Conservation (phyloP, 495 filamentous ascomycete genomes). For the Penicillium cinerascens region DNA sequence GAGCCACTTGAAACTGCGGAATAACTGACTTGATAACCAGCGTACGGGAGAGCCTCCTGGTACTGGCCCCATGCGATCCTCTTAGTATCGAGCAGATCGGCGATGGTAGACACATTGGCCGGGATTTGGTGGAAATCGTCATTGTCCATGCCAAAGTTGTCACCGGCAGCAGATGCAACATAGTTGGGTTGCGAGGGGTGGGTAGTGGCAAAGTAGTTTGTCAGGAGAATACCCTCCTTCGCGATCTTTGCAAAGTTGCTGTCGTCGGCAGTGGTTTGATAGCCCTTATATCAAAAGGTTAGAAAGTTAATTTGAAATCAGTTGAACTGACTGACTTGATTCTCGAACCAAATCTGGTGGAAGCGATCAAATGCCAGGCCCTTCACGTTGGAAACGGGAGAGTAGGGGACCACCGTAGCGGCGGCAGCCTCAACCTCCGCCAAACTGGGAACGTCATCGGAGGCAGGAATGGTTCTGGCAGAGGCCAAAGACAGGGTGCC, state of each 20-base stretch:
- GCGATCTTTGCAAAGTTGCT: constrained; percentile 55
- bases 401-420: constrained; percentile 36
- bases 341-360: constrained; percentile 69
- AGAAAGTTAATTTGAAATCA: no score
- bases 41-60: constrained; percentile 67
- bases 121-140: constrained; percentile 57
- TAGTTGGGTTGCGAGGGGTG: constrained; percentile 75
- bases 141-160: constrained; percentile 67
- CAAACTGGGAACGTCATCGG: constrained; percentile 25
- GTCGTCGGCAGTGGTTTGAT: constrained; percentile 47
- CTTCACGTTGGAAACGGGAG: constrained; percentile 56
- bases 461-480: constrained; percentile 30
- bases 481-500: constrained; percentile 22
- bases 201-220: constrained; percentile 60
- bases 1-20: no score
- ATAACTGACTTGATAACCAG: constrained; percentile 66
- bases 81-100: constrained; percentile 66
- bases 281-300: no score
- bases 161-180: constrained; percentile 57
- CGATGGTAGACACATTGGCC: constrained; percentile 62
- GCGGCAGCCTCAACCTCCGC: constrained; percentile 32
- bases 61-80: constrained; percentile 67
- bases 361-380: constrained; percentile 67
- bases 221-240: constrained; percentile 58
- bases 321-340: no score